Conservation (phyloP, 441 rosid genomes). For the Brassica hybrid region DNA sequence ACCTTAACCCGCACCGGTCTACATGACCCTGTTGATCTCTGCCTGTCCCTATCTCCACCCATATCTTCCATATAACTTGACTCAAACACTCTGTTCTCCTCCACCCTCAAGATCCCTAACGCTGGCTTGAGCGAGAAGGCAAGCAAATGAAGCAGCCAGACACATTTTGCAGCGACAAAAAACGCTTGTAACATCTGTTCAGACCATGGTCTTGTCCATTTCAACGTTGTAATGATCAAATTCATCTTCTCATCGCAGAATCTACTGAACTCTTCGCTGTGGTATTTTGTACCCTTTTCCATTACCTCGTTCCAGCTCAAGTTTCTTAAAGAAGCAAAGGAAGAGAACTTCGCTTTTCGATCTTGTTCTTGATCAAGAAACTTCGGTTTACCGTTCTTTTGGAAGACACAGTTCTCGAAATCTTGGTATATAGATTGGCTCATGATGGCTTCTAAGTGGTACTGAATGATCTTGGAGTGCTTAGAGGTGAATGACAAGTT, state of each 20-base stretch:
- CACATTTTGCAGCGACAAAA: slow-evolving; percentile 88
- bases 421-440: slow-evolving; percentile 88
- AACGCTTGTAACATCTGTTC: slow-evolving; percentile 86
- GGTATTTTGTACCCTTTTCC: slow-evolving; percentile 86
- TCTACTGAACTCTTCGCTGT: slow-evolving; percentile 93
- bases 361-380: slow-evolving; percentile 76
- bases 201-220: slow-evolving; percentile 92
- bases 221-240: slow-evolving; percentile 70
- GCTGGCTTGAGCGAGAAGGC: slow-evolving; percentile 89
- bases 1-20: slow-evolving; percentile 67
- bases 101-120: slow-evolving; percentile 76
- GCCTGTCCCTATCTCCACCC: slow-evolving; percentile 60
- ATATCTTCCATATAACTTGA: slow-evolving; percentile 88
- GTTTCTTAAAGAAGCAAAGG: slow-evolving; percentile 79
- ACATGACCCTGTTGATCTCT: slow-evolving; percentile 37
- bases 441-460: slow-evolving; percentile 80
- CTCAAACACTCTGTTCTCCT: slow-evolving; percentile 73
- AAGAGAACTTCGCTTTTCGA: slow-evolving; percentile 71
- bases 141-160: slow-evolving; percentile 93
- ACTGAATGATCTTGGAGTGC: slow-evolving; percentile 67
- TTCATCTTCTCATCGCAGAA: slow-evolving; percentile 98
- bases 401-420: slow-evolving; percentile 82
- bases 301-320: slow-evolving; percentile 95
- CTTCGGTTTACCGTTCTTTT: slow-evolving; percentile 78
- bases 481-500: slow-evolving; percentile 68